Base-by-base conservation (phyloP, 441 rosid species). In the Euphorbia corollata region DNA sequence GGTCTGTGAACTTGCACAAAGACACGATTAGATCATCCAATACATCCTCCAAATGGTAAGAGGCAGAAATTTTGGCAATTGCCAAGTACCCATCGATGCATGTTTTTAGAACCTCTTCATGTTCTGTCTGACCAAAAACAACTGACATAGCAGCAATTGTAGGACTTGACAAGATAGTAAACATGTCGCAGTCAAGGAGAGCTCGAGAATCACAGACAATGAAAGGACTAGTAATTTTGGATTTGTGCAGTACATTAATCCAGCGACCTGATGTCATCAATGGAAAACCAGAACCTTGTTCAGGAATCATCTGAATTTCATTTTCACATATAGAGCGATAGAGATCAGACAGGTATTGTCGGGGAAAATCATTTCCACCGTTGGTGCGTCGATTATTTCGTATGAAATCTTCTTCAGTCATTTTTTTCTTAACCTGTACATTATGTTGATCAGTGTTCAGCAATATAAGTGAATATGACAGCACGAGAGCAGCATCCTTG, bases 391-490 rank as follows among this genome's bases (percentile, higher is more conserved):
- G 80, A 80, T 89, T 94, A 75, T 94, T 94, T 65, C 94, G 85
- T 60, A 94, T 87, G 70, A 94, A 94, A 77, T 89, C 99, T 38
- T 86, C 97, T 76, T 91, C 97, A 4, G 98, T 86, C 99, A 94
- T 94, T 80, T 90, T 94, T 77, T 87, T 94, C 86, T 86, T 94
- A 59, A 91, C 97, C 78, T 94, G 98, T 41, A 76, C 77, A 77
- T 94, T 91, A 75, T 94, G 99, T 68, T 85, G 99, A 78, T 94
- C 98, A 12, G 97, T 90, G 75, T 94, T 94, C 30, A 94, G 98
- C 85, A 94, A 0, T 68, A 94, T 94, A 71, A 94, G 80, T 23
- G 99, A 91, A 73, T 91, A 94, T n/a, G 98, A 90, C 79, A 91
- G 75, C 78, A 87, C 36, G 68, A 94, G 87, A 72, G 97, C 92